Conservation (phyloP, 768 basidiomycete species). For the Agaricus bisporus region DNA sequence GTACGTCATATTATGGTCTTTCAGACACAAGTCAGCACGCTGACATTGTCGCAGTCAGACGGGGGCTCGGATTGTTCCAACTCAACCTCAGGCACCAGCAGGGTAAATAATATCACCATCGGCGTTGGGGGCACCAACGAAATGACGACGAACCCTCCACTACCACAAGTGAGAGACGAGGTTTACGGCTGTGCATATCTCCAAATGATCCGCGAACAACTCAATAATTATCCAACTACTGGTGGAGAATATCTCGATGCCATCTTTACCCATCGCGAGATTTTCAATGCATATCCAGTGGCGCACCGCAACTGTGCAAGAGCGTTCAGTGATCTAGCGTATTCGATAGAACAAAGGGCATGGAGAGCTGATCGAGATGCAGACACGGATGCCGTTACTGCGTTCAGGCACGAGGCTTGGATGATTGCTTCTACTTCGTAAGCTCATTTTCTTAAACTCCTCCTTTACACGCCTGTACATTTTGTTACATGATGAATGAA, state of each 20-base stretch:
- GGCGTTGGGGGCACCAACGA: neutral
- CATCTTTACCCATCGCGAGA: conserved; percentile 73
- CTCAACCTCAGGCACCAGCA: conserved; percentile 31
- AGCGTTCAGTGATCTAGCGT: conserved; percentile 62
- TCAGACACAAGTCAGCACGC: neutral
- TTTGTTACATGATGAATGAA: neutral
- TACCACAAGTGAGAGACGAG: conserved; percentile 16
- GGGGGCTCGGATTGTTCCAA: conserved; percentile 35
- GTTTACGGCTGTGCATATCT: conserved; percentile 57
- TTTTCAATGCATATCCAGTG: conserved; percentile 53
- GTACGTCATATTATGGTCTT: conserved; percentile 22
- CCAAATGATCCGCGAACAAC: conserved; percentile 49
- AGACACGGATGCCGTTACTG: conserved; percentile 61
- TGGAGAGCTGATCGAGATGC: conserved; percentile 70
- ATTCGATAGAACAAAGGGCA: conserved; percentile 51
- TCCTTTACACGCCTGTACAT: neutral
- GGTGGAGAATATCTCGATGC: conserved; percentile 73
- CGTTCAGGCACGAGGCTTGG: conserved; percentile 68
- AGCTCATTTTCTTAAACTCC: conserved; percentile 7
- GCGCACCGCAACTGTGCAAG: conserved; percentile 60
- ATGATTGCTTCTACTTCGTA: conserved; percentile 39
- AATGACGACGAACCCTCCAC: conserved; percentile 5
- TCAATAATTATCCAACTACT: conserved; percentile 51
- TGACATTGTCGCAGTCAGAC: conserved; percentile 31
- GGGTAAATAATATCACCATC: neutral